Evolutionary conservation across 768 basidiomycete species (phyloP).

Genomic region (Suillus alpinus): DNA sequence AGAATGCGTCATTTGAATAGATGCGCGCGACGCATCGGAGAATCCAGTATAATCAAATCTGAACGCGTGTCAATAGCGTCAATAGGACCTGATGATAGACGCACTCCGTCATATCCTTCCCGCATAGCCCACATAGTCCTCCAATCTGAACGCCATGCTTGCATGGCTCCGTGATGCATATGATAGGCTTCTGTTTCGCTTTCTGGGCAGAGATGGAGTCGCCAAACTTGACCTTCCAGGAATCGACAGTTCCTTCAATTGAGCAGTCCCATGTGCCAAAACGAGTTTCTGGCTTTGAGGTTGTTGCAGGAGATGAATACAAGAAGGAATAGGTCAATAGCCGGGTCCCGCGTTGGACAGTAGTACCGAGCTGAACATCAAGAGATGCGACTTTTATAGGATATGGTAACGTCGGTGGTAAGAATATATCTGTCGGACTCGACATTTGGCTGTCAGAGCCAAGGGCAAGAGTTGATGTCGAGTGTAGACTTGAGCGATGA

Average conservation of each 20-base stretch:
- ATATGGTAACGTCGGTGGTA: constrained; percentile 79
- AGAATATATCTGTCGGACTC: constrained; percentile 69
- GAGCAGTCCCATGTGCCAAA: constrained; percentile 92
- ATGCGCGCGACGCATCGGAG: constrained; percentile 82
- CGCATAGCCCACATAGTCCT: constrained; percentile 91
- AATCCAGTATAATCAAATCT: constrained; percentile 86
- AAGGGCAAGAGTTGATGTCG: not conserved
- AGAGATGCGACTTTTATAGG: constrained; percentile 80
- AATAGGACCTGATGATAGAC: constrained; percentile 25
- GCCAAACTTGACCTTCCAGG: constrained; percentile 67
- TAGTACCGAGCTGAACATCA: constrained; percentile 42
- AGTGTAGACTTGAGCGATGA: constrained; percentile 2
- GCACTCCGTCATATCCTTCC: constrained; percentile 91
- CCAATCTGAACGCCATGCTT: constrained; percentile 92
- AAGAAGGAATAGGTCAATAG: constrained; percentile 85
- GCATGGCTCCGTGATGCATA: constrained; percentile 85
- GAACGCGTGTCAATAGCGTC: constrained; percentile 14
- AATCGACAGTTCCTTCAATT: constrained; percentile 72
- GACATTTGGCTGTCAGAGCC: constrained; percentile 35
- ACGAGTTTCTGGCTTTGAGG: constrained; percentile 57
- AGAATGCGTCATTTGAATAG: constrained; percentile 93
- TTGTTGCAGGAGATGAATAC: constrained; percentile 45
- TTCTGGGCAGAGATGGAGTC: constrained; percentile 59
- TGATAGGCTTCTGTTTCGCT: constrained; percentile 58
- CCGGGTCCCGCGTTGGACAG: constrained; percentile 68